Base-by-base conservation (phyloP, 805 yeast species). In the Myxozyma melibiosi region DNA sequence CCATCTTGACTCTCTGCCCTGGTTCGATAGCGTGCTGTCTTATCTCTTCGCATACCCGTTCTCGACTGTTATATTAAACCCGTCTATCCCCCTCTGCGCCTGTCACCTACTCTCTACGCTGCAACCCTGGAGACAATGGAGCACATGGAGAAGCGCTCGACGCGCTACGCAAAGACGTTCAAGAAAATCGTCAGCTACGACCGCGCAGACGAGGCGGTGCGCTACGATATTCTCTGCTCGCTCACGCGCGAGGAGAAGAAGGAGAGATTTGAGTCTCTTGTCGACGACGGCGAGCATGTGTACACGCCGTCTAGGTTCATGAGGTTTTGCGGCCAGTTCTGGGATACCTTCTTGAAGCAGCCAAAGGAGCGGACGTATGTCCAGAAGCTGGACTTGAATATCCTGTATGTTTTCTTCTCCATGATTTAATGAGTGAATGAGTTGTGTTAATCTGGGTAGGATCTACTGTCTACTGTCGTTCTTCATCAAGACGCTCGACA, bases 401-500 rank as follows among this genome's bases (percentile, higher is more conserved):
- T 58, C 20, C 24, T 57, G 50, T 45, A 34, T 16, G 50, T 35
- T 25, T n/a, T 16, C 38, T 55, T 13, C 30, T n/a, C n/a, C n/a
- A n/a, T n/a, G n/a, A n/a, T n/a, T n/a, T n/a, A n/a, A n/a, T n/a
- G 30, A 41, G 38, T 33, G 11, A 14, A 4, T 28, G 5, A 40
- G 3, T 8, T 27, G 28, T 44, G 18, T 31, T 28, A 9, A 7
- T 31, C n/a, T 3, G n/a, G 1, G 16, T 31, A 30, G 46, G 39
- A 43, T 66, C 5, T 73, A 70, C 37, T 64, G 67, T 16, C 70
- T 74, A 53, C 47, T 67, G 35, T 70, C 76, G 6, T 73, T 71
- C 63, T 75, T 74, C 67, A 74, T 75, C 41, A 83, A 82, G 66
- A 81, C 83, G 52, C 73, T 85, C 45, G 89, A 85, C 67, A 77